Evolutionary conservation across 2,329 filamentous ascomycete genomes (phyloP).

Genomic region (Penicillium sclerotiorum): DNA sequence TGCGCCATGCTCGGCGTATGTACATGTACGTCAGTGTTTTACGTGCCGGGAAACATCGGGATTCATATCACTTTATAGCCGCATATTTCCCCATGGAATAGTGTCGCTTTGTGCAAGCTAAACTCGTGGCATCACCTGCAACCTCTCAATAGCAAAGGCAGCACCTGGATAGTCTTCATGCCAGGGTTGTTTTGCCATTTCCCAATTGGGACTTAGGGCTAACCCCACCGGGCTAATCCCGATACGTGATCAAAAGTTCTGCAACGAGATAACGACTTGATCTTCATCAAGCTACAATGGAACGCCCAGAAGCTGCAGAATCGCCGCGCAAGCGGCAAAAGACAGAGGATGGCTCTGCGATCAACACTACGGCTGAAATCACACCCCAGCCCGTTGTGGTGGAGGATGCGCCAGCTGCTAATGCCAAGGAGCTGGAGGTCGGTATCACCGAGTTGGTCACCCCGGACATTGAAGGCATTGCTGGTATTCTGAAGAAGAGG

Average conservation of each 20-base stretch:
- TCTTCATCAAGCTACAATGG: slow-evolving; percentile 28
- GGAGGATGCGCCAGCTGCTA: slow-evolving; percentile 37
- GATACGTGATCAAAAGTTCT: slow-evolving; percentile 24
- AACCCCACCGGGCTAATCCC: slow-evolving; percentile 28
- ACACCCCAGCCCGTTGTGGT: slow-evolving; percentile 10
- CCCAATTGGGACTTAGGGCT: slow-evolving; percentile 32
- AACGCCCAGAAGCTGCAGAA: slow-evolving; percentile 34
- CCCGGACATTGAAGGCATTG: slow-evolving; percentile 60
- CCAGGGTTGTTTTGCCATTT: no score
- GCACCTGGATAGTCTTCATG: no score
- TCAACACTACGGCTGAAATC: slow-evolving; percentile 15
- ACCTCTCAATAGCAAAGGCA: no score
- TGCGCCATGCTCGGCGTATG: no score
- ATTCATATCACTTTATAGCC: no score
- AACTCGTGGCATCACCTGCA: no score
- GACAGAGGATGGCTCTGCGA: slow-evolving; percentile 28
- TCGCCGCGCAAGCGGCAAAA: slow-evolving; percentile 42
- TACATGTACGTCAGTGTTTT: no score
- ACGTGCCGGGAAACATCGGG: no score
- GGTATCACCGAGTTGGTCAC: slow-evolving; percentile 69
- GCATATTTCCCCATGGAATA: no score
- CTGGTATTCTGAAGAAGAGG: slow-evolving; percentile 69
- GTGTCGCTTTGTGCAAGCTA: no score
- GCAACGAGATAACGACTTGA: slow-evolving; percentile 13
- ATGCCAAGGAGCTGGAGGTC: slow-evolving; percentile 49